Conservation (phyloP, 495 filamentous ascomycete species). For the Hypoxylon fragiforme region DNA sequence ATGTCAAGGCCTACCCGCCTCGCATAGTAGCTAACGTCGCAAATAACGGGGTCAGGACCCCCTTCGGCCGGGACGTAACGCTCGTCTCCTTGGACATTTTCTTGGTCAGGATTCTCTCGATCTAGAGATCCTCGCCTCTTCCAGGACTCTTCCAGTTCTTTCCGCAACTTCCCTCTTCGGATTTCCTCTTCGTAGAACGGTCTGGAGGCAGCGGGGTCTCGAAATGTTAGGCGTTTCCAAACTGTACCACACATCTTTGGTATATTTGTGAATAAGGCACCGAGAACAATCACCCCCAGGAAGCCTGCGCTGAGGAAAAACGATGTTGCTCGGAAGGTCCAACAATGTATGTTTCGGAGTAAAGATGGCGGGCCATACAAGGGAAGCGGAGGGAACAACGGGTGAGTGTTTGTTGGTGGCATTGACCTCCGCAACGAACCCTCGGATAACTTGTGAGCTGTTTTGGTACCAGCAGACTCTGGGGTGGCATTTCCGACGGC, state of each 20-base stretch:
- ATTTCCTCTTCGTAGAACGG: conserved; percentile 72
- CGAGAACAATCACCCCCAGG: conserved; percentile 72
- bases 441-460: conserved; percentile 31
- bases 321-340: conserved; percentile 63
- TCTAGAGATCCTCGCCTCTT: conserved; percentile 46
- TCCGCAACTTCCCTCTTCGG: conserved; percentile 54
- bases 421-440: conserved; percentile 47
- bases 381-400: conserved; percentile 85
- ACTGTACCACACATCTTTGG: conserved; percentile 51
- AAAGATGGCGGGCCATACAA: conserved; percentile 75
- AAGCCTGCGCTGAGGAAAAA: conserved; percentile 78
- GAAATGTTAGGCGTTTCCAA: conserved; percentile 54
- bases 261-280: conserved; percentile 66
- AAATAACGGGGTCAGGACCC: conserved; percentile 74
- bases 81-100: conserved; percentile 47
- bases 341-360: conserved; percentile 64
- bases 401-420: conserved; percentile 70
- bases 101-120: conserved; percentile 35
- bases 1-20: conserved; percentile 84
- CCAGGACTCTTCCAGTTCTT: conserved; percentile 64
- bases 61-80: conserved; percentile 75
- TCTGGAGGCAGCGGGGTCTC: conserved; percentile 59
- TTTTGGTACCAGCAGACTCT: conserved; percentile 6
- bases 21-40: conserved; percentile 86
- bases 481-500: conserved; percentile 4